Conservation (phyloP, 176 grass and related monocot genomes). For the Hordeum vulgare region DNA sequence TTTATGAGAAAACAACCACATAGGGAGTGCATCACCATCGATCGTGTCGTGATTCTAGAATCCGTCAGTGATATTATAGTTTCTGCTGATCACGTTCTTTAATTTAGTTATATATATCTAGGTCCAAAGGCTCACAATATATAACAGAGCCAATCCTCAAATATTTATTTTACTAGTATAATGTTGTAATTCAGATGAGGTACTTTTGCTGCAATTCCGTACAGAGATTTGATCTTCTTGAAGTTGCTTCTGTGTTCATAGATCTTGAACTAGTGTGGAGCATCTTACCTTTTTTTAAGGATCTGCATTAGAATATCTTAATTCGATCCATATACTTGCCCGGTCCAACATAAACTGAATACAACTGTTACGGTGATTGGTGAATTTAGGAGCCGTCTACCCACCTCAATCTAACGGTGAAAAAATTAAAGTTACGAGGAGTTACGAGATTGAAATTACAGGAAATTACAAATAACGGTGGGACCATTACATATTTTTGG, state of each 20-base stretch:
- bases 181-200: neutral
- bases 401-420: no score
- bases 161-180: constrained; percentile 10
- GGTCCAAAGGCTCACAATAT: constrained; percentile 16
- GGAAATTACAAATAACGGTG: no score
- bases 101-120: constrained; percentile 16
- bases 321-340: neutral
- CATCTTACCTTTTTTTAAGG: neutral
- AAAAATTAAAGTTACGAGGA: no score
- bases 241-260: neutral
- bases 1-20: neutral
- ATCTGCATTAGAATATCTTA: neutral
- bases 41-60: neutral
- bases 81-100: neutral
- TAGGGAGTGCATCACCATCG: neutral
- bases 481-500: no score
- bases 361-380: no score
- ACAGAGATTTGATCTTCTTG: neutral
- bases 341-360: neutral
- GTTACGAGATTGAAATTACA: no score
- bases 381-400: no score
- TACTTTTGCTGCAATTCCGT: neutral
- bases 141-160: constrained; percentile 8
- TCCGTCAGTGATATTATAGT: neutral
- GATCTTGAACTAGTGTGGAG: neutral